Conservation (phyloP, 129 eudicot genomes). For the Escallonia herrerae region DNA sequence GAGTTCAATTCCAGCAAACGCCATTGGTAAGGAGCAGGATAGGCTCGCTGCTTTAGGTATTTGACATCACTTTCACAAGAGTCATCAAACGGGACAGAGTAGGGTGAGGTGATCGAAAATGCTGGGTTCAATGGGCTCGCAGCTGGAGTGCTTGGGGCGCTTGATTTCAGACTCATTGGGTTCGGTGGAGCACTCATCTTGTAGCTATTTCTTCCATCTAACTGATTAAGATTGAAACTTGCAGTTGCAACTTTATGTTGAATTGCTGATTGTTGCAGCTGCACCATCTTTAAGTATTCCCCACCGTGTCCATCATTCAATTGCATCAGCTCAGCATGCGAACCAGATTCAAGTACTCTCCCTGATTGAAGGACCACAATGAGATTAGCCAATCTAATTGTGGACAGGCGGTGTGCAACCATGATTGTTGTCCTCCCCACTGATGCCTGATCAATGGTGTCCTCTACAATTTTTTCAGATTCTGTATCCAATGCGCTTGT, state of each 20-base stretch:
- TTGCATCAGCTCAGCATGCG: slow-evolving; percentile 35
- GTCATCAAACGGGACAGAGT: slow-evolving; percentile 13
- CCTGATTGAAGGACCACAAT: slow-evolving; percentile 40
- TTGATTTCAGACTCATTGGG: slow-evolving; percentile 19
- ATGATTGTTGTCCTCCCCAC: slow-evolving; percentile 40
- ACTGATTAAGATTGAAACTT: background rate
- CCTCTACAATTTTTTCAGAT: slow-evolving; percentile 36
- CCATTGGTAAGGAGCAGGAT: slow-evolving; percentile 19
- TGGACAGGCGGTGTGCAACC: slow-evolving; percentile 51
- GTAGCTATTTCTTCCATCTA: slow-evolving; percentile 11
- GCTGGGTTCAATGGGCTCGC: slow-evolving; percentile 34
- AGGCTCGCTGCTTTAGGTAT: slow-evolving; percentile 1
- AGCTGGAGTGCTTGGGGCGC: slow-evolving; percentile 26
- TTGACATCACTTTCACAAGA: slow-evolving; percentile 15
- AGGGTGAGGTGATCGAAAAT: slow-evolving; percentile 17
- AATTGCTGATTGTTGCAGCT: slow-evolving; percentile 27
- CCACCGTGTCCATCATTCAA: slow-evolving; percentile 11
- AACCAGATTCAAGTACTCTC: slow-evolving; percentile 37
- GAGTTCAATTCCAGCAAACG: slow-evolving; percentile 34
- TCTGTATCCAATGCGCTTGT: slow-evolving; percentile 43
- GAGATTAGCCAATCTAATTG: slow-evolving; percentile 26
- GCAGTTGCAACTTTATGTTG: slow-evolving; percentile 14
- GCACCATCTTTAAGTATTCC: slow-evolving; percentile 33
- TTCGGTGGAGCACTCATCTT: background rate
- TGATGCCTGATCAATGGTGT: slow-evolving; percentile 34